These are phyloP conservation scores for Leccinum subatratum DNA, from an alignment of 1,284 basidiomycete species.

Conservation along the genomic window DNA sequence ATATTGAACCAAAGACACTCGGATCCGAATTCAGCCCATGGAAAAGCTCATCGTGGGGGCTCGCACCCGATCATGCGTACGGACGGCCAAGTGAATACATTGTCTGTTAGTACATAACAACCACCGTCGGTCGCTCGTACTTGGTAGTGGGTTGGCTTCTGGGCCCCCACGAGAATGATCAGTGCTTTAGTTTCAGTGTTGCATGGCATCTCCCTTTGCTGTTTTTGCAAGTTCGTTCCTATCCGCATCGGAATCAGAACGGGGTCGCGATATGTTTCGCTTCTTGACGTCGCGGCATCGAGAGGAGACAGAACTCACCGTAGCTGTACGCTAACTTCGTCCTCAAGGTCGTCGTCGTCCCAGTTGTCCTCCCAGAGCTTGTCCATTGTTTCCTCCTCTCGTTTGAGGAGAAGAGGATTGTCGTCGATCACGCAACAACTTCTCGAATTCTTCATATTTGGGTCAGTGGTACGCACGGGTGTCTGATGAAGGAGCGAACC, in stretches of 20 bases:
- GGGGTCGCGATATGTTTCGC: not conserved
- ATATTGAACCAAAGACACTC: no score
- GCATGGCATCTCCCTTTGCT: conserved; percentile 54
- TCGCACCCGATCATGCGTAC: no score
- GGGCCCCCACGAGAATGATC: no score
- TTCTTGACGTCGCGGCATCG: not conserved
- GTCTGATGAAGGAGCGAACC: conserved; percentile 45
- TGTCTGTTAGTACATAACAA: no score
- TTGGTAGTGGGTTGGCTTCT: no score
- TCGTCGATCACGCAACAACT: conserved; percentile 58
- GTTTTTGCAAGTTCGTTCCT: conserved; percentile 69
- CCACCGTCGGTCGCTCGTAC: no score
- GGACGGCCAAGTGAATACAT: no score
- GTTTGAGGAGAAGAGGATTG: no score
- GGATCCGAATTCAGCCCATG: no score
- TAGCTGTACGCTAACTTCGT: conserved; percentile 93
- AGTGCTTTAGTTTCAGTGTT: conserved; percentile 39
- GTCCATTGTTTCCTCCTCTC: conserved; percentile 32
- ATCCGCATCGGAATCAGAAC: conserved; percentile 6
- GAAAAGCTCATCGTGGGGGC: no score
- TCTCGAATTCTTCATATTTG: conserved; percentile 81
- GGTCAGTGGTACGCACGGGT: conserved; percentile 8
- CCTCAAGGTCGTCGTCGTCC: conserved; percentile 98
- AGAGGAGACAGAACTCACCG: conserved; percentile 53
- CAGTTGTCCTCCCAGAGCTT: conserved; percentile 99